Evolutionary conservation across 1,284 basidiomycete genomes (phyloP).

Genomic region (Meira nashicola): DNA sequence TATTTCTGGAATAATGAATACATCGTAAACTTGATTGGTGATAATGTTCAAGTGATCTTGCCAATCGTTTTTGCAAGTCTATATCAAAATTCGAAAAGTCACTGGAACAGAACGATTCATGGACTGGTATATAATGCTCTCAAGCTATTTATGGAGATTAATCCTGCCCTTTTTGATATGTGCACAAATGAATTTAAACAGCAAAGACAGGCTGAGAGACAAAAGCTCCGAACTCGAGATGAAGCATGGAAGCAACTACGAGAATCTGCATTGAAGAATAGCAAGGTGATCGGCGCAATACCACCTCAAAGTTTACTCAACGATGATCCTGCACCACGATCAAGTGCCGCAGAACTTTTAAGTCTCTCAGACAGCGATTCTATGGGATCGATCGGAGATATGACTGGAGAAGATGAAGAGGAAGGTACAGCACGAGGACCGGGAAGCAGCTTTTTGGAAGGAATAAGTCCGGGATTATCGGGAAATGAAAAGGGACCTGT

Average conservation of each 20-base stretch:
- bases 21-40: slow-evolving; percentile 97
- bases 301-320: slow-evolving; percentile 35
- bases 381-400: slow-evolving; percentile 28
- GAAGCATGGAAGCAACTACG: slow-evolving; percentile 45
- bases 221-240: slow-evolving; percentile 40
- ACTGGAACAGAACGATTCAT: slow-evolving; percentile 99
- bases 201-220: slow-evolving; percentile 58
- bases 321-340: slow-evolving; percentile 30
- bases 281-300: slow-evolving; percentile 33
- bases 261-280: slow-evolving; percentile 43
- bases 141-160: slow-evolving; percentile 99
- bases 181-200: slow-evolving; percentile 91
- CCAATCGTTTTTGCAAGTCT: slow-evolving; percentile 98
- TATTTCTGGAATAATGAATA: slow-evolving; percentile 79
- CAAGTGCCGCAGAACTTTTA: slow-evolving; percentile 17
- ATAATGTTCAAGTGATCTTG: slow-evolving; percentile 81
- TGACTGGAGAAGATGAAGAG: slow-evolving; percentile 19
- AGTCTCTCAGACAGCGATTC: slow-evolving; percentile 33
- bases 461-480: slow-evolving; percentile 9
- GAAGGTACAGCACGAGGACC: slow-evolving; percentile 10
- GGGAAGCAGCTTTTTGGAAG: slow-evolving; percentile 12
- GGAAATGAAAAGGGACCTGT: neutral
- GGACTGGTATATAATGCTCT: slow-evolving; percentile 98
- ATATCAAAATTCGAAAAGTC: slow-evolving; percentile 91
- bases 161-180: slow-evolving; percentile 89